Conservation (phyloP, 192 early-diverging fungal genomes). For the Podila horticola region DNA sequence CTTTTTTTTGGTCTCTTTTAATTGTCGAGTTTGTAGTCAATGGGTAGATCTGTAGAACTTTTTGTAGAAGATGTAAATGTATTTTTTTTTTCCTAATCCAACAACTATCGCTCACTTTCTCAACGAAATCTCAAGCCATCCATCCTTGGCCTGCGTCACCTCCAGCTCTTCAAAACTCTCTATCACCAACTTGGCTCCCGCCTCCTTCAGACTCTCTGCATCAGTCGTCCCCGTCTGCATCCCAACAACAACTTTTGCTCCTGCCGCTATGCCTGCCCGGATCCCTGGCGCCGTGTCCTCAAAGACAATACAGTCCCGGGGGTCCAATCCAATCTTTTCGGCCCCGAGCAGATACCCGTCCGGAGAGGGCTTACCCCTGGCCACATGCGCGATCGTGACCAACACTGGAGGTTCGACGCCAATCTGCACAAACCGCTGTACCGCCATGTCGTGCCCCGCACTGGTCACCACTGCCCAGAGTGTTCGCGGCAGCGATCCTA, state of each 20-base stretch:
- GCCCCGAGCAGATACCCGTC: conserved; percentile 55
- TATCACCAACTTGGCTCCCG: conserved; percentile 54
- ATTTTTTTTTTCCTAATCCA: too few relatives aligned
- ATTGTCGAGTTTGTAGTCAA: too few relatives aligned
- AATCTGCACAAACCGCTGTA: conserved; percentile 47
- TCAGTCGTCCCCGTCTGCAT: conserved; percentile 53
- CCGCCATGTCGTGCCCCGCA: conserved; percentile 57
- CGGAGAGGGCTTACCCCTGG: conserved; percentile 49
- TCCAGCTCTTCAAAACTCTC: conserved; percentile 50
- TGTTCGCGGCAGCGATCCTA: conserved; percentile 21
- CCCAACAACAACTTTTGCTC: conserved; percentile 39
- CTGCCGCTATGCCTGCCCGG: conserved; percentile 48
- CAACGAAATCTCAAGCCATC: conserved; percentile 34
- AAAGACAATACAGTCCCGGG: conserved; percentile 61
- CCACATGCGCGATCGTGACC: conserved; percentile 36
- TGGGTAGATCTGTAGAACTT: too few relatives aligned
- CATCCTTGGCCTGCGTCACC: conserved; percentile 40
- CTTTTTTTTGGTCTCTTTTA: too few relatives aligned
- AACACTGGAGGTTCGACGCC: conserved; percentile 40
- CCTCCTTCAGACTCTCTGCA: conserved; percentile 44
- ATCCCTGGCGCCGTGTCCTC: conserved; percentile 63
- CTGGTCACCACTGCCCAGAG: conserved; percentile 56
- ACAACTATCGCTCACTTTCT: too few relatives aligned
- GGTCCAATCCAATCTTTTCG: conserved; percentile 22
- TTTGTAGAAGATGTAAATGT: too few relatives aligned